Evolutionary conservation across 139 green algal genomes (phyloP).

Genomic region (Nannochloris sp.): DNA sequence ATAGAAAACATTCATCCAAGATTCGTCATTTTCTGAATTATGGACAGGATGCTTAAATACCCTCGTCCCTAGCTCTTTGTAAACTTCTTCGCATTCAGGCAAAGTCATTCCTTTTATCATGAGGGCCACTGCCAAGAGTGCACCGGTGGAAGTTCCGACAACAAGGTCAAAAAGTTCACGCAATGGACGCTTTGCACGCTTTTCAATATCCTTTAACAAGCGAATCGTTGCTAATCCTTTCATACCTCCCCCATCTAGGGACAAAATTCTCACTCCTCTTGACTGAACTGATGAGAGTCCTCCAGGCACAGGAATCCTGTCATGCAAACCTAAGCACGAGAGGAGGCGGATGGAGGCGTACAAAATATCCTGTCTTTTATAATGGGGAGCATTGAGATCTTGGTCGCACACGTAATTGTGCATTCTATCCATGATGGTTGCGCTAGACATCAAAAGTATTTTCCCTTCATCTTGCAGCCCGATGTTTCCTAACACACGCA

Average conservation of each 20-base stretch:
- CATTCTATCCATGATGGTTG: too few relatives aligned
- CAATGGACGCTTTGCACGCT: slow-evolving; percentile 38
- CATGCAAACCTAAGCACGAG: slow-evolving; percentile 39
- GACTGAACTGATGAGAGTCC: slow-evolving; percentile 38
- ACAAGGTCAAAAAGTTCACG: slow-evolving; percentile 87
- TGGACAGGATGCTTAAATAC: slow-evolving; percentile 44
- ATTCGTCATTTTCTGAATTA: slow-evolving; percentile 25
- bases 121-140: slow-evolving; percentile 74
- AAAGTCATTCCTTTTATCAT: slow-evolving; percentile 59
- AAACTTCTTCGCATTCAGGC: slow-evolving; percentile 77
- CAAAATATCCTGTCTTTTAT: too few relatives aligned
- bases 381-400: too few relatives aligned
- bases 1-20: slow-evolving; percentile 52
- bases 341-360: not conserved
- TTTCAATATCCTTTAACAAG: slow-evolving; percentile 66
- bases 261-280: slow-evolving; percentile 80
- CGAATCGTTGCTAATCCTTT: slow-evolving; percentile 66
- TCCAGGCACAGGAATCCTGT: slow-evolving; percentile 53
- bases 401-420: too few relatives aligned
- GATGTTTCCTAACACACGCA: not conserved
- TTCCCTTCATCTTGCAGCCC: not conserved
- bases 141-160: slow-evolving; percentile 75
- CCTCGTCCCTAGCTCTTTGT: slow-evolving; percentile 59
- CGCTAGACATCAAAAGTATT: too few relatives aligned
- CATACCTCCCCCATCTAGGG: slow-evolving; percentile 94